Evolutionary conservation across 2,329 filamentous ascomycete genomes (phyloP).

Genomic region (Microthyrium microscopicum): DNA sequence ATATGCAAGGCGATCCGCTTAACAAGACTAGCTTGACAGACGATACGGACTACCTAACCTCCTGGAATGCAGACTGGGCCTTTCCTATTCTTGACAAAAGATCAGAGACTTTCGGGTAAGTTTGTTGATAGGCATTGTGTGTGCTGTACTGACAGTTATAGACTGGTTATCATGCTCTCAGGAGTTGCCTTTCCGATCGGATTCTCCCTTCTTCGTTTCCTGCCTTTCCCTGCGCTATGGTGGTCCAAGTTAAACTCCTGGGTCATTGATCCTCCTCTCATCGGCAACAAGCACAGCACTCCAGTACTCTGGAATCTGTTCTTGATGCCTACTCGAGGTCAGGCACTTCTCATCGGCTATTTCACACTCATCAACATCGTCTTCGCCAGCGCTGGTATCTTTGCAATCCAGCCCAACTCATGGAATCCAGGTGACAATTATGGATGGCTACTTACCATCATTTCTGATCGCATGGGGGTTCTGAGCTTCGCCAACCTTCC

Average conservation of each 20-base stretch:
- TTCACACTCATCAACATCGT: constrained; percentile 5
- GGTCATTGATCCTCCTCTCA: constrained; percentile 1
- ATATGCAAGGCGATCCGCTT: constrained; percentile 3
- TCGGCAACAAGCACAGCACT: not conserved
- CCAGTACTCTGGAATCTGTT: constrained; percentile 9
- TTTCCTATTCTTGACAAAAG: constrained; percentile 4
- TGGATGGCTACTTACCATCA: constrained; percentile 18
- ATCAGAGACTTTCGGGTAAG: constrained; percentile 5
- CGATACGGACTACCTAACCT: constrained; percentile 5
- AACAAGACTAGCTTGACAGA: constrained; percentile 5
- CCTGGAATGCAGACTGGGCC: constrained; percentile 1
- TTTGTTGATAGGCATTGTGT: no score
- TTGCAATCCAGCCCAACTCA: constrained; percentile 13
- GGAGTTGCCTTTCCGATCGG: constrained; percentile 3
- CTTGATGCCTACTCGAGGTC: constrained; percentile 4
- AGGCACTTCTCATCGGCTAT: constrained; percentile 7
- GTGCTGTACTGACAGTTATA: no score
- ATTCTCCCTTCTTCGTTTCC: constrained; percentile 5
- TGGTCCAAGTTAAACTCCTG: constrained; percentile 7
- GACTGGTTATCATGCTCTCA: constrained; percentile 1
- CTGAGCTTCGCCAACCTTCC: constrained; percentile 22
- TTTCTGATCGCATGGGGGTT: constrained; percentile 26
- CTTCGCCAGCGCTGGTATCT: constrained; percentile 15
- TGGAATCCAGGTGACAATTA: constrained; percentile 8
- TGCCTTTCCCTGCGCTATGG: not conserved